phyloP scores from a whole-genome alignment of 495 filamentous ascomycete genomes.

The Neurospora discreta region DNA sequence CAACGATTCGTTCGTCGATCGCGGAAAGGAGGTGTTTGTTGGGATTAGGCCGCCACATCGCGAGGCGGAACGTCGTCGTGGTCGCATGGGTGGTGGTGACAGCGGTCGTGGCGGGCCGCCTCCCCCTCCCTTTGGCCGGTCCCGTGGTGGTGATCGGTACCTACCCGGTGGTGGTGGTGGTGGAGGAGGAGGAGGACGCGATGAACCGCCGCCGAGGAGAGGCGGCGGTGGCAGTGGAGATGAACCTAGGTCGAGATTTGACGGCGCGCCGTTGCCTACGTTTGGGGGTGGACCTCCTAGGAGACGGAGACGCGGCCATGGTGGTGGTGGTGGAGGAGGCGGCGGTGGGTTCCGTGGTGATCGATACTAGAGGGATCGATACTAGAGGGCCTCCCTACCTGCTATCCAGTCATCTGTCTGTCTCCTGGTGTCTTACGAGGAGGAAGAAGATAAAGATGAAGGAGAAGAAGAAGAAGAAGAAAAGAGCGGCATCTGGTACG shows the following conservation, averaged over 20 bases:
- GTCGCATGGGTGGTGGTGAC: slow-evolving; percentile 1
- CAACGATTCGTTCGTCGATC: slow-evolving; percentile 57
- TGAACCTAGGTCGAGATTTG: slow-evolving; percentile 17
- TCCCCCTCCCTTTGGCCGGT: slow-evolving; percentile 1
- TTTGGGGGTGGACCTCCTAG: slow-evolving; percentile 4
- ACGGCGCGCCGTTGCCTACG: slow-evolving; percentile 21
- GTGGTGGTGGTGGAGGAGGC: slow-evolving; percentile 9
- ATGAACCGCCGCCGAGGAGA: neutral
- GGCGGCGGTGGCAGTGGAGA: slow-evolving; percentile 1
- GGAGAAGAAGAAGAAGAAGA: too few relatives aligned
- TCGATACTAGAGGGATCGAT: neutral
- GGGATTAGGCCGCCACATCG: slow-evolving; percentile 42
- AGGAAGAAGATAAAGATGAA: neutral
- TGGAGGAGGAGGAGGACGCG: neutral
- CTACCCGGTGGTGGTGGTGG: neutral
- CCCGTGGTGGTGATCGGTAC: slow-evolving; percentile 2
- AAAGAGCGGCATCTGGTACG: neutral
- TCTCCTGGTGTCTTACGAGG: neutral
- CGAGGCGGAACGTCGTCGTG: slow-evolving; percentile 19
- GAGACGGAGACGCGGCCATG: slow-evolving; percentile 11
- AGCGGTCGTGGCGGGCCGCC: slow-evolving; percentile 2
- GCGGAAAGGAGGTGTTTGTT: slow-evolving; percentile 57
- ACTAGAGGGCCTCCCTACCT: neutral
- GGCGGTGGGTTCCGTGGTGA: slow-evolving; percentile 5
- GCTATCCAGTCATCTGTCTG: neutral